Conservation (phyloP, 1,284 basidiomycete species). For the Cystobasidium pallidum region DNA sequence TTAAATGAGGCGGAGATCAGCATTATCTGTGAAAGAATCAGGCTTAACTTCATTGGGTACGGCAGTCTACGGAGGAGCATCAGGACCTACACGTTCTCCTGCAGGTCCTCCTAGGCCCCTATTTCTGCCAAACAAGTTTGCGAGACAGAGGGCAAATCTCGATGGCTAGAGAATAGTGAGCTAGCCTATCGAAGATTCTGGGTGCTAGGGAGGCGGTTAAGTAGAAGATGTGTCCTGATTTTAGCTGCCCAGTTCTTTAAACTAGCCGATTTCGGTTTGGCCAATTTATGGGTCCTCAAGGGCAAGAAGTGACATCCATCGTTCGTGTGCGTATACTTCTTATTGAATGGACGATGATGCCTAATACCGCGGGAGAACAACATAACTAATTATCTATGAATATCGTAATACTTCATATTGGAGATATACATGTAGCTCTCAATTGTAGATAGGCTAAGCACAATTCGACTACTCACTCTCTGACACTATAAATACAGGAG, state of each 20-base stretch:
- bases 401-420: too few relatives aligned
- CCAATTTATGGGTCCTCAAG: slow-evolving; percentile 1
- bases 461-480: slow-evolving; percentile 11
- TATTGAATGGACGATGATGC: slow-evolving; percentile 1
- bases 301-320: slow-evolving; percentile 24
- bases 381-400: background rate
- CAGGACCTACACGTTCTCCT: slow-evolving; percentile 23
- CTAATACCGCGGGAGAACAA: background rate
- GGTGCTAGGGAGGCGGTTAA: slow-evolving; percentile 1
- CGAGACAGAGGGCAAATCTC: slow-evolving; percentile 7
- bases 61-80: slow-evolving; percentile 24
- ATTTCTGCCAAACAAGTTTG: slow-evolving; percentile 33
- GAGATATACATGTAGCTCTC: slow-evolving; percentile 15
- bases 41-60: background rate
- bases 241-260: slow-evolving; percentile 7
- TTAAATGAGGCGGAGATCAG: slow-evolving; percentile 3
- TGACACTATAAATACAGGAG: slow-evolving; percentile 11
- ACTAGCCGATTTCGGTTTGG: slow-evolving; percentile 30
- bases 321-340: slow-evolving; percentile 4
- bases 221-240: slow-evolving; percentile 16
- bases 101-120: slow-evolving; percentile 19
- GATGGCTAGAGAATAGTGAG: slow-evolving; percentile 27
- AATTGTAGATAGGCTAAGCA: slow-evolving; percentile 16
- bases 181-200: too few relatives aligned
- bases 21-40: slow-evolving; percentile 4